phyloP scores from a whole-genome alignment of 768 basidiomycete species.

The Dentipellis sp. region DNA sequence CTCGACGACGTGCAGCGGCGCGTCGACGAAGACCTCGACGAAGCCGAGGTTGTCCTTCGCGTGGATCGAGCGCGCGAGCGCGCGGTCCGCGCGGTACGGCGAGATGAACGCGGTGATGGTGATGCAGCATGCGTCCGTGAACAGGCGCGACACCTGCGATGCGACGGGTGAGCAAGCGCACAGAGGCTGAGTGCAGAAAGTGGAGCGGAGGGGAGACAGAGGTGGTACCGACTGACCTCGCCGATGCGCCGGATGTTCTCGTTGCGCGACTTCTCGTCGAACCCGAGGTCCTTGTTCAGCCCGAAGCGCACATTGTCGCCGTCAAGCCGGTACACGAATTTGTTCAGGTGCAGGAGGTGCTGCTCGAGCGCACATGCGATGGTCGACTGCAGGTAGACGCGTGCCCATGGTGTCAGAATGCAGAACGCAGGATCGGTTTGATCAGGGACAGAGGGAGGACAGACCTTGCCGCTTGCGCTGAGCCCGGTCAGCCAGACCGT shows the following conservation, averaged over 20 bases:
- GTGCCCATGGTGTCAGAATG: conserved; percentile 1
- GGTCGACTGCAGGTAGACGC: conserved; percentile 71
- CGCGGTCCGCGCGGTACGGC: conserved; percentile 86
- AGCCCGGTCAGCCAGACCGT: conserved; percentile 98
- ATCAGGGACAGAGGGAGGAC: conserved; percentile 4
- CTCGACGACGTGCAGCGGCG: conserved; percentile 82
- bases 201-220: not conserved
- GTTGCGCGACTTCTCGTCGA: conserved; percentile 83
- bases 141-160: conserved; percentile 82
- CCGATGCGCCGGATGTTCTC: conserved; percentile 97
- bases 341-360: conserved; percentile 78
- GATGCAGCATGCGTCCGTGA: conserved; percentile 81
- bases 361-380: conserved; percentile 97
- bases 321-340: conserved; percentile 87
- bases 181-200: conserved; percentile 5
- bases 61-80: conserved; percentile 76
- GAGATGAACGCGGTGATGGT: conserved; percentile 97
- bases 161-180: not conserved
- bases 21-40: conserved; percentile 93
- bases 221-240: conserved; percentile 48
- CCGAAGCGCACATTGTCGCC: conserved; percentile 96
- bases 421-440: too few species aligned
- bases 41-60: conserved; percentile 66
- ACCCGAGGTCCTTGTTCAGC: conserved; percentile 93
- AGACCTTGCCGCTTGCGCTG: conserved; percentile 89